These are phyloP conservation scores for Ophiognomonia clavigignenti-juglandacearum DNA, from an alignment of 2,329 filamentous ascomycete species.

Conservation along the genomic window DNA sequence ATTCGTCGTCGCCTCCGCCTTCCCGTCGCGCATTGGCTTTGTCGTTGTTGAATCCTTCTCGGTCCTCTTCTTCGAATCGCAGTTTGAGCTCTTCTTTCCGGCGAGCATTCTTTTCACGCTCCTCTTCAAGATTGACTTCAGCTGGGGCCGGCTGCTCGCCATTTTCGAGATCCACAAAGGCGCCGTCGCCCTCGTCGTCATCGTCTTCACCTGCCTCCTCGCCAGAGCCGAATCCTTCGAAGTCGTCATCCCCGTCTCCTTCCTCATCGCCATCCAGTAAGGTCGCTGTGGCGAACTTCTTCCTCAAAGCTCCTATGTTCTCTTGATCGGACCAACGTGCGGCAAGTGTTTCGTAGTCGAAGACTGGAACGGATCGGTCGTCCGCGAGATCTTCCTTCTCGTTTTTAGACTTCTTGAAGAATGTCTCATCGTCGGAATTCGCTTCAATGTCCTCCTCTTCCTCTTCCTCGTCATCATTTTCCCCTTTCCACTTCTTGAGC, in stretches of 20 bases:
- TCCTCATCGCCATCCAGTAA: conserved; percentile 49
- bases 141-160: conserved; percentile 53
- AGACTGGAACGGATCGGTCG: conserved; percentile 72
- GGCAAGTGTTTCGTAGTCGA: conserved; percentile 76
- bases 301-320: conserved; percentile 68
- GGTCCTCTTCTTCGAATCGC: conserved; percentile 94
- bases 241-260: conserved; percentile 34
- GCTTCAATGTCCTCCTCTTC: conserved; percentile 52
- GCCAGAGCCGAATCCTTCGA: conserved; percentile 21
- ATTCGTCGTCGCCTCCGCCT: conserved; percentile 67
- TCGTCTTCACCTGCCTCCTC: conserved; percentile 46
- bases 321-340: conserved; percentile 80
- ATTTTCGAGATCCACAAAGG: conserved; percentile 69
- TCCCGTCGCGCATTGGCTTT: conserved; percentile 73
- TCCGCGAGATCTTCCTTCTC: conserved; percentile 68
- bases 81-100: conserved; percentile 92
- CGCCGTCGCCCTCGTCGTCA: conserved; percentile 46
- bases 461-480: conserved; percentile 46
- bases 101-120: conserved; percentile 84
- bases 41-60: conserved; percentile 91
- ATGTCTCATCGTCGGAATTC: conserved; percentile 51
- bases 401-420: conserved; percentile 60
- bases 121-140: conserved; percentile 65
- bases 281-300: conserved; percentile 69
- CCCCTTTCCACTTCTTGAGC: conserved; percentile 73